phyloP scores from a whole-genome alignment of 2,329 filamentous ascomycete species.

The Botrytis medusae region DNA sequence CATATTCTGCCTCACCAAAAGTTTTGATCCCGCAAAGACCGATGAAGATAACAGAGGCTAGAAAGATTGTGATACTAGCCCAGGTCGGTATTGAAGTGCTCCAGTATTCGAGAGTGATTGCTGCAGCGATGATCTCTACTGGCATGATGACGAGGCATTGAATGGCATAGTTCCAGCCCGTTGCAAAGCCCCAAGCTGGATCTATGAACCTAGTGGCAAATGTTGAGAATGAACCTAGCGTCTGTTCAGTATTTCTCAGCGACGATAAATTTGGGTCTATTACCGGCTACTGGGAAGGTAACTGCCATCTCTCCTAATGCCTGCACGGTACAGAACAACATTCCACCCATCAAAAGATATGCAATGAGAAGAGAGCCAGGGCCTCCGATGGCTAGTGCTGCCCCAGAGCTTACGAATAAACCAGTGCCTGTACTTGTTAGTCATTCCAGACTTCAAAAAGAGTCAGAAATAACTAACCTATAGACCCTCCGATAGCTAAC shows the following conservation, averaged over 20 bases:
- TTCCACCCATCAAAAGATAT: constrained; percentile 76
- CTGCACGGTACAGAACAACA: constrained; percentile 91
- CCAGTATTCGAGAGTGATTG: constrained; percentile 84
- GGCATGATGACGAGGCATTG: constrained; percentile 85
- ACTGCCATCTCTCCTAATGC: constrained; percentile 91
- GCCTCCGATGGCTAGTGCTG: constrained; percentile 68
- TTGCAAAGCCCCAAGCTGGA: constrained; percentile 90
- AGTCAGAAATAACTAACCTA: constrained; percentile 55
- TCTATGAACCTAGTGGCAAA: constrained; percentile 95
- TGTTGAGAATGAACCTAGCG: constrained; percentile 70
- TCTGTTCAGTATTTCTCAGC: neutral
- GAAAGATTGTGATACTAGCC: constrained; percentile 83
- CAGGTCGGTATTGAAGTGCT: constrained; percentile 68
- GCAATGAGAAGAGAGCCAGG: constrained; percentile 76
- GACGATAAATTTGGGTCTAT: neutral
- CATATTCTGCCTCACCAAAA: constrained; percentile 87
- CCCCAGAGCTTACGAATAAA: constrained; percentile 81
- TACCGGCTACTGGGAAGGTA: constrained; percentile 85
- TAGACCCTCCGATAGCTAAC: constrained; percentile 94
- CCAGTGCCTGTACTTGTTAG: constrained; percentile 61
- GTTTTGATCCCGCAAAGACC: constrained; percentile 86
- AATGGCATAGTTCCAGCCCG: constrained; percentile 92
- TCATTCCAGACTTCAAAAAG: no score
- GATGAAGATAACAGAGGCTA: constrained; percentile 71
- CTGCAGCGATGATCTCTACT: constrained; percentile 82